A percentile compares a stretch with the other conserved stretches of the same genome.
phyloP scores from a whole-genome alignment of 1,139 yeast genomes.

The Suhomyces atakaporum region DNA sequence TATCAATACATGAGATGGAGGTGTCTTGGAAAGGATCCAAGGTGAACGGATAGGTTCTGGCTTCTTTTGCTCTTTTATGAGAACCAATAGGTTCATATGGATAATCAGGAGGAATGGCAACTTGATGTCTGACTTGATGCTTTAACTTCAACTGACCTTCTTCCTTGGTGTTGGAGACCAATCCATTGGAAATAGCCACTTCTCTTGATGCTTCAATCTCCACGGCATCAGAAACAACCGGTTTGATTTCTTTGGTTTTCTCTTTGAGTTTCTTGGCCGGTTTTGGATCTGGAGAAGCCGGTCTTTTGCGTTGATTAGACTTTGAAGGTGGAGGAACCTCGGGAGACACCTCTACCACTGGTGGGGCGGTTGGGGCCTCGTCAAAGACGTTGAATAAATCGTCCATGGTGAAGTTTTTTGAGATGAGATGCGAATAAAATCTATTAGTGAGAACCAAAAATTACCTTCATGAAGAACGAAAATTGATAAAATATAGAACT shows the following conservation, averaged over 20 bases:
- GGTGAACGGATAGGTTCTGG: slow-evolving; percentile 86
- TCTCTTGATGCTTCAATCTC: slow-evolving; percentile 92
- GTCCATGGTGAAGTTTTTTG: slow-evolving; percentile 30
- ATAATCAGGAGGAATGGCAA: slow-evolving; percentile 90
- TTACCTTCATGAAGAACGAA: too few relatives aligned
- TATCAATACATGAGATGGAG: slow-evolving; percentile 89
- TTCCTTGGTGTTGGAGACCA: slow-evolving; percentile 40
- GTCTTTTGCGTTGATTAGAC: slow-evolving; percentile 15
- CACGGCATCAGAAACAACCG: slow-evolving; percentile 84
- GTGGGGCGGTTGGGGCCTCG: slow-evolving; percentile 51
- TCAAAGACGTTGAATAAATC: slow-evolving; percentile 72
- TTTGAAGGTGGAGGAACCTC: slow-evolving; percentile 8
- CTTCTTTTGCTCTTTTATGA: slow-evolving; percentile 72
- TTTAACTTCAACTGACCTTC: slow-evolving; percentile 66
- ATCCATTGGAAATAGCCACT: slow-evolving; percentile 77
- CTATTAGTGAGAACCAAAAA: too few relatives aligned
- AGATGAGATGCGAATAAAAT: slow-evolving; percentile 6
- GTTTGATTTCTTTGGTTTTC: slow-evolving; percentile 38
- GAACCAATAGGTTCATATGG: slow-evolving; percentile 86
- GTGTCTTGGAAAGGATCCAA: slow-evolving; percentile 97
- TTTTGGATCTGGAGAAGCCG: slow-evolving; percentile 15
- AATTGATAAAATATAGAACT: too few relatives aligned
- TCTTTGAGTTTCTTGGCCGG: slow-evolving; percentile 12
- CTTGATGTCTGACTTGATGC: slow-evolving; percentile 97
- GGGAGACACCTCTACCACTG: slow-evolving; percentile 25